Evolutionary conservation across 495 filamentous ascomycete genomes (phyloP), one percentile per base, ranked within the genome.

Genomic region (Xylaria grammica): DNA sequence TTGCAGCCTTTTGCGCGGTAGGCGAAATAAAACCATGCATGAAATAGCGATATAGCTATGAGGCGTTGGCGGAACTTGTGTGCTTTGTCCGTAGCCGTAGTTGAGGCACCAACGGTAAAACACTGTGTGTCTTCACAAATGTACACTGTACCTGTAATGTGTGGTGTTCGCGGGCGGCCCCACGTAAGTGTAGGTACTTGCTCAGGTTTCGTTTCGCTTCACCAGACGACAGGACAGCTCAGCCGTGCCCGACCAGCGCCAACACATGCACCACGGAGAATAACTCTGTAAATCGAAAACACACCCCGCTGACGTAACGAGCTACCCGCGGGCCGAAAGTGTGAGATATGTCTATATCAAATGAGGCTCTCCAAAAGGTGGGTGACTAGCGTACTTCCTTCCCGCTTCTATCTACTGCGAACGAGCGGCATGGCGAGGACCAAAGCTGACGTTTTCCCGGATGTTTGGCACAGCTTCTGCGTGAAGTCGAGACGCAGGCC

Each of bases 361-460:
- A 95, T 73, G 92, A 97, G 84, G 93, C 94, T 68, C 81, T 98
- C 64, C 91, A 97, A 77, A 97, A 97, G 89, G 95, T 93, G 26
- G 32, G 42, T 45, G 5, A 44, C 11, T 27, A 34, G 10, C 62
- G 13, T 8, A 45, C 49, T 19, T 10, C 40, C 42, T n/a, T 10
- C 29, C 42, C 19, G 17, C 9, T 27, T 26, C 2, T 20, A 22
- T 11, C 19, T 29, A 6, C 29, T 32, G 8, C 9, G 6, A 17
- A 30, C 19, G 55, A 34, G 27, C 2, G 54, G 2, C 15, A 9
- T 11, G 45, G 45, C 4, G 27, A 8, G 10, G 10, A 30, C 26
- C 19, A 48, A 11, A 34, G 42, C 60, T 63, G 53, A 64, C 62
- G 17, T 48, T 5, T 2, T 36, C 5, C 5, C 29, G 4, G 17